These are phyloP conservation scores for Linnemannia zychae DNA, from an alignment of 192 early-diverging fungal species.

Conservation along the genomic window DNA sequence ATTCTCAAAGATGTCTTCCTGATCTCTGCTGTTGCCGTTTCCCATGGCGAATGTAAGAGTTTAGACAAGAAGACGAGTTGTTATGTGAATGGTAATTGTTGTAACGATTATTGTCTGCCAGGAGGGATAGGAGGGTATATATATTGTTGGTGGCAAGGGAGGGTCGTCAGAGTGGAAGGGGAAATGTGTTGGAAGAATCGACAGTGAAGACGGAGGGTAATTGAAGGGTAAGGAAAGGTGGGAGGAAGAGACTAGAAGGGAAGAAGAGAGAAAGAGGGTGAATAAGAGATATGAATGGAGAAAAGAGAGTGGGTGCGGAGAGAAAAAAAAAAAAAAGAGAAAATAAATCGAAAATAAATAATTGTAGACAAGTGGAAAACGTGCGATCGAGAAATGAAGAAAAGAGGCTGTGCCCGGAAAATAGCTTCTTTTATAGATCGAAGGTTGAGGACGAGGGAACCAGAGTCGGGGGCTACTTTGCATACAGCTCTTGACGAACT, in stretches of 20 bases:
- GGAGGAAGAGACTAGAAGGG: neutral
- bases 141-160: neutral
- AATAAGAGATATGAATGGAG: too few relatives aligned
- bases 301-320: slow-evolving; percentile 1
- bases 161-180: slow-evolving; percentile 1
- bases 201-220: slow-evolving; percentile 13
- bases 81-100: neutral
- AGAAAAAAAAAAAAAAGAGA: neutral
- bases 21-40: slow-evolving; percentile 49
- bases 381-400: neutral
- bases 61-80: neutral
- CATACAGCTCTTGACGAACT: too few relatives aligned
- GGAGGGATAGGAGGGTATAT: neutral
- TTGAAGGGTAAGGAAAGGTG: neutral
- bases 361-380: neutral
- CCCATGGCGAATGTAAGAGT: slow-evolving; percentile 25
- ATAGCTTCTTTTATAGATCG: neutral
- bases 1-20: slow-evolving; percentile 53
- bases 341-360: slow-evolving; percentile 1
- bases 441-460: neutral
- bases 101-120: neutral
- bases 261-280: neutral
- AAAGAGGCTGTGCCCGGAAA: neutral
- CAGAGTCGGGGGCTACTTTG: too few relatives aligned
- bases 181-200: slow-evolving; percentile 9